phyloP scores from a whole-genome alignment of 2,329 filamentous ascomycete genomes.

The Blumeria hordei region DNA sequence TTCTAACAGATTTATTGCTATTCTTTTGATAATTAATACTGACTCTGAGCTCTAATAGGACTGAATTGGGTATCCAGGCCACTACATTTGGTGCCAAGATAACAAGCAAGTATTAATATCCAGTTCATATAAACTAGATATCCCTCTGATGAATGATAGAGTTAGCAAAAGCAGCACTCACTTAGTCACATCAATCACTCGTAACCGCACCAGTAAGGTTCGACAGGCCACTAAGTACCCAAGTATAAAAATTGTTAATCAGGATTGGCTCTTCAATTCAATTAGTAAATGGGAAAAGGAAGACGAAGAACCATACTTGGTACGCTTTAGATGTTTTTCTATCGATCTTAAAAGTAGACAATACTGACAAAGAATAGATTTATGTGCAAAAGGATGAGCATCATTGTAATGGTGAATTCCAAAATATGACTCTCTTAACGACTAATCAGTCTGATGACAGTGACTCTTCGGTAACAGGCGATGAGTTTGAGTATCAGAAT shows the following conservation, averaged over 20 bases:
- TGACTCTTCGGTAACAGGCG: slow-evolving; percentile 19
- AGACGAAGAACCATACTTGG: slow-evolving; percentile 37
- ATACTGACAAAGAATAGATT: slow-evolving; percentile 19
- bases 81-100: slow-evolving; percentile 59
- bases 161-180: slow-evolving; percentile 44
- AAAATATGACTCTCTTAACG: slow-evolving; percentile 4
- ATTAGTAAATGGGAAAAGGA: slow-evolving; percentile 64
- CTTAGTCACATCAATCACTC: slow-evolving; percentile 43
- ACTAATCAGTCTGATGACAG: slow-evolving; percentile 15
- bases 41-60: slow-evolving; percentile 19
- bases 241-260: slow-evolving; percentile 73
- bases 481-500: slow-evolving; percentile 15
- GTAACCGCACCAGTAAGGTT: slow-evolving; percentile 73
- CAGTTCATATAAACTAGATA: background rate
- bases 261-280: slow-evolving; percentile 70
- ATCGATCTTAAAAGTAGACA: slow-evolving; percentile 2
- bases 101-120: slow-evolving; percentile 16
- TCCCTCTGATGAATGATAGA: slow-evolving; percentile 11
- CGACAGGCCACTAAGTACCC: slow-evolving; percentile 59
- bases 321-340: slow-evolving; percentile 3
- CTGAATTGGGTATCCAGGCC: slow-evolving; percentile 73
- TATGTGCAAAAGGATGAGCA: slow-evolving; percentile 45
- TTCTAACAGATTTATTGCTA: background rate
- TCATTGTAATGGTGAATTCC: slow-evolving; percentile 16
- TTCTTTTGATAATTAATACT: background rate